Base-by-base conservation (phyloP, 805 yeast species). In the Priceomyces medius region DNA sequence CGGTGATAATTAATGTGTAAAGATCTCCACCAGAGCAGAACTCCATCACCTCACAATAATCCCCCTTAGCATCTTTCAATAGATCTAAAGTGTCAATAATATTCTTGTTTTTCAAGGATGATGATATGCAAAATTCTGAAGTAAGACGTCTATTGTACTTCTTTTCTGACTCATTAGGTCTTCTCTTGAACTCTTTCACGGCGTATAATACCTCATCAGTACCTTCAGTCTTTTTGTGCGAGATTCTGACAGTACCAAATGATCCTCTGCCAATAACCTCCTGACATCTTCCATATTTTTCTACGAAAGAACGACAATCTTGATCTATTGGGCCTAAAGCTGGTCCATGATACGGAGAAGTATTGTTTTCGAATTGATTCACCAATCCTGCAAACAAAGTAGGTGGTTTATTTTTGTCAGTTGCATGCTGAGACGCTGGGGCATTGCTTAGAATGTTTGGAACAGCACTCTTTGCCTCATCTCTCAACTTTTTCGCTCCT, bases 191-290 rank as follows among this genome's bases (percentile, higher is more conserved):
- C 56, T 88, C 95, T 55, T 88, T 88, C n/a, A 88, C 96, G 0
- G 96, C 97, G 57, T 71, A 88, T 17, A 87, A 60, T 12, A 64
- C 63, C 50, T 78, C 82, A n/a, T 68, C 72, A 19, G 55, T 56
- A n/a, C 35, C 38, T 10, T 40, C 51, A 7, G 66, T 49, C 53
- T 77, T 80, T 59, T 84, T 84, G 68, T 90, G 97, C 5, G 95
- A 77, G 4, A 93, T 79, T 46, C 97, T 74, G 16, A 91, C 98
- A 35, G 88, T 88, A 14, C 99, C 99, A 68, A 86, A 91, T 0
- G 97, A 82, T 16, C 98, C 98, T 38, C 86, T 77, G 19, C 99
- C 99, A 48, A 93, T 79, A 36, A 90, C 87, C 60, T 91, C 98
- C 63, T 88, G 96, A 61, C 98, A 91, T 39, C 85, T 77, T 32